A percentile compares a stretch with the other conserved stretches of the same genome.
phyloP scores from a whole-genome alignment of 345 rosid genomes.

The Orychophragmus violaceus region DNA sequence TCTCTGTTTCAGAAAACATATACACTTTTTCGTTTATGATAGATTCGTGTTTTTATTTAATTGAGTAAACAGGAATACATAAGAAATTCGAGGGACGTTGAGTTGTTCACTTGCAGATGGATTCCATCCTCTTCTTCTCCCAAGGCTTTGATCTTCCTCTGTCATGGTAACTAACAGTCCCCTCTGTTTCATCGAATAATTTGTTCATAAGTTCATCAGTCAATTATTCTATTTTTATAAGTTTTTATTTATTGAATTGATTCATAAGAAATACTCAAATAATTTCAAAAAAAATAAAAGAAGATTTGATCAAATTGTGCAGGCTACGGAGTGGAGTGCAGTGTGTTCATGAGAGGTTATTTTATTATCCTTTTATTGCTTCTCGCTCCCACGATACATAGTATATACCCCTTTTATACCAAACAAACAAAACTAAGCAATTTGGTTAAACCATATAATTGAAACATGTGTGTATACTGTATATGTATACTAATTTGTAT shows the following conservation, averaged over 20 bases:
- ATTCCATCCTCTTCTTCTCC: conserved; percentile 66
- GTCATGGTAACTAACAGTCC: conserved; percentile 59
- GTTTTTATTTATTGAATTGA: not conserved
- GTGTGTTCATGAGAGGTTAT: conserved; percentile 91
- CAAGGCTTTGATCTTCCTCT: conserved; percentile 80
- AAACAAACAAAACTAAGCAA: not conserved
- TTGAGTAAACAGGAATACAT: conserved; percentile 41
- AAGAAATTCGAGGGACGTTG: conserved; percentile 67
- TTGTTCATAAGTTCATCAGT: not conserved
- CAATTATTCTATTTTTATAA: not conserved
- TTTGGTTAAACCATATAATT: not conserved
- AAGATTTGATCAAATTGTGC: conserved; percentile 38
- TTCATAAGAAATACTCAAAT: not conserved
- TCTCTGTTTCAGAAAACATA: not conserved
- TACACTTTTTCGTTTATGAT: not conserved
- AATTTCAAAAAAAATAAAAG: not conserved
- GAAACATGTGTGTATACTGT: not conserved
- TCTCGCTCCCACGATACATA: not conserved
- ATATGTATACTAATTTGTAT: not conserved
- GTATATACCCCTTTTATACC: not conserved
- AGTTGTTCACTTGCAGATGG: conserved; percentile 87
- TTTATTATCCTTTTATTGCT: conserved; percentile 15
- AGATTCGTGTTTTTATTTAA: not conserved
- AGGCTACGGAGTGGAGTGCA: conserved; percentile 98
- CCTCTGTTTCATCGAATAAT: not conserved